Evolutionary conservation across 179 eudicot genomes (phyloP).

Genomic region (Silene vulgaris): DNA sequence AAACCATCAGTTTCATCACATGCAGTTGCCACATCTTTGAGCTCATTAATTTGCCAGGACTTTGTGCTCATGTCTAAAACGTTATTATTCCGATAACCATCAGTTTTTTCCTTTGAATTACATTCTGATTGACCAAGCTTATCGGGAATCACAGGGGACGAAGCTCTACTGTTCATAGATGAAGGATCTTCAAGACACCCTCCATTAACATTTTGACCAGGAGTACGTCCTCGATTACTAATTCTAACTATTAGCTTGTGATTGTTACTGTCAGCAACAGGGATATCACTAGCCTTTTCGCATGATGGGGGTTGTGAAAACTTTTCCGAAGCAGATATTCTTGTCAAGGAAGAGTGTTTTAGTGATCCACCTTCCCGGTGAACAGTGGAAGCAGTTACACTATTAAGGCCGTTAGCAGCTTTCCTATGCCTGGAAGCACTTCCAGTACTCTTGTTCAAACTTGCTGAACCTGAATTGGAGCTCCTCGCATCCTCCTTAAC

Average conservation of each 20-base stretch:
- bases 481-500: slow-evolving; percentile 70
- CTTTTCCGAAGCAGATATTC: slow-evolving; percentile 44
- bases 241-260: slow-evolving; percentile 73
- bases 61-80: not conserved
- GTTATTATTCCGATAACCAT: slow-evolving; percentile 16
- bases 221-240: slow-evolving; percentile 62
- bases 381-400: slow-evolving; percentile 10
- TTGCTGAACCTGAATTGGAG: slow-evolving; percentile 52
- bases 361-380: slow-evolving; percentile 34
- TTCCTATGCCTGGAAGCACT: slow-evolving; percentile 49
- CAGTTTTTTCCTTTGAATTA: slow-evolving; percentile 34
- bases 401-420: slow-evolving; percentile 44
- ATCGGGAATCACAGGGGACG: slow-evolving; percentile 49
- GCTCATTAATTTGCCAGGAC: slow-evolving; percentile 27
- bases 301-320: slow-evolving; percentile 22
- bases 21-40: slow-evolving; percentile 21
- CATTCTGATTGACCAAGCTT: slow-evolving; percentile 45
- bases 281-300: slow-evolving; percentile 31
- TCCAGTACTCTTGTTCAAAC: slow-evolving; percentile 45
- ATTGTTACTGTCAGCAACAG: slow-evolving; percentile 40
- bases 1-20: slow-evolving; percentile 40
- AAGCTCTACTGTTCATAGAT: slow-evolving; percentile 41
- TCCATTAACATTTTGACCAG: slow-evolving; percentile 48
- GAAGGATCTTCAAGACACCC: slow-evolving; percentile 46
- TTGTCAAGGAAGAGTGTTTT: slow-evolving; percentile 36